These are phyloP conservation scores for Rubia yunnanensis DNA, from an alignment of 257 asterid genomes.

Conservation along the genomic window DNA sequence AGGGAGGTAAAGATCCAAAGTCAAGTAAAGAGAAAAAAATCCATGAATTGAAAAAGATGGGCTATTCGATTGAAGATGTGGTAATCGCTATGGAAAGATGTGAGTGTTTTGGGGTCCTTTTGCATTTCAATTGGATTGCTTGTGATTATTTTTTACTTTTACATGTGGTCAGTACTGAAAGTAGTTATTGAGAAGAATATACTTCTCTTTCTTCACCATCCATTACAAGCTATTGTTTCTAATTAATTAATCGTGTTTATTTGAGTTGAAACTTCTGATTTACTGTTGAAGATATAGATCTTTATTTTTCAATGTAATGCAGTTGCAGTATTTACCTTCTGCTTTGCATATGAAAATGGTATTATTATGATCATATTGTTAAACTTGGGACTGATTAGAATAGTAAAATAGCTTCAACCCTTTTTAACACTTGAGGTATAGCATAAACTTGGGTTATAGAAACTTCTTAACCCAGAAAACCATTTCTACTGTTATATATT, in stretches of 20 bases:
- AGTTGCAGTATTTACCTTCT: not conserved
- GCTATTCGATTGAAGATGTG: constrained; percentile 34
- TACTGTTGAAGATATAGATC: not conserved
- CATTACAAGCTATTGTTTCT: not conserved
- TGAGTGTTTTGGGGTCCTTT: not conserved
- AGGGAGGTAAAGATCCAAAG: constrained; percentile 14
- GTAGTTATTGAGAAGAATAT: not conserved
- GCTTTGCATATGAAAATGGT: not conserved
- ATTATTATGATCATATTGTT: not conserved
- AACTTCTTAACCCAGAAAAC: not conserved
- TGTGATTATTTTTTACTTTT: not conserved
- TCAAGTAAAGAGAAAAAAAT: constrained; percentile 22
- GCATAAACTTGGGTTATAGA: not conserved
- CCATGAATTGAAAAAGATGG: constrained; percentile 30
- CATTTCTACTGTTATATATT: not conserved
- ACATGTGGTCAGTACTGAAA: not conserved
- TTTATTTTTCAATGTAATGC: not conserved
- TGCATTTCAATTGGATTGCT: not conserved
- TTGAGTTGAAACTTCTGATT: not conserved
- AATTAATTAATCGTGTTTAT: not conserved
- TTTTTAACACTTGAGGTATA: not conserved
- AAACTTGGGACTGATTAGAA: not conserved
- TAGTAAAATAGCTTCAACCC: not conserved
- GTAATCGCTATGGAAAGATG: constrained; percentile 42
- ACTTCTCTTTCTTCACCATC: not conserved